These are phyloP conservation scores for Daldinia sp. DNA, from an alignment of 2,329 filamentous ascomycete species.

Conservation along the genomic window DNA sequence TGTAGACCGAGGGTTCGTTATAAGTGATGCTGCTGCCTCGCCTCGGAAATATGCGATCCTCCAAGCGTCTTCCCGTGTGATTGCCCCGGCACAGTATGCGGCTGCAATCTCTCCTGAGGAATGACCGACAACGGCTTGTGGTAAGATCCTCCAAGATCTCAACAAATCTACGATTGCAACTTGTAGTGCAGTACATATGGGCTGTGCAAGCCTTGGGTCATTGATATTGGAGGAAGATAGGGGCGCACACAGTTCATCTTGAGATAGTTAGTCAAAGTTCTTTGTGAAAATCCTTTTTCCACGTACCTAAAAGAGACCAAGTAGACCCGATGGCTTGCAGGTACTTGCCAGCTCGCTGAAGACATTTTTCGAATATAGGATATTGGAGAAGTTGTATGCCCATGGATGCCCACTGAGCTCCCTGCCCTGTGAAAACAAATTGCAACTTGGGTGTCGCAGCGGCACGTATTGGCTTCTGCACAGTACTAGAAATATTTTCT, in stretches of 20 bases:
- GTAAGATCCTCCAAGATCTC: not conserved
- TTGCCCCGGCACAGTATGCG: not conserved
- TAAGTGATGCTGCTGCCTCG: not conserved
- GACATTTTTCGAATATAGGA: constrained; percentile 27
- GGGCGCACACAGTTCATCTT: not conserved
- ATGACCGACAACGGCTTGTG: not conserved
- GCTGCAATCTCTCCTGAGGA: not conserved
- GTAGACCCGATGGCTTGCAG: not conserved
- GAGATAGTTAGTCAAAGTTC: constrained; percentile 1
- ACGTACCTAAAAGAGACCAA: not conserved
- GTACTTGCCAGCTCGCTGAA: constrained; percentile 11
- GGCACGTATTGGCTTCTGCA: not conserved
- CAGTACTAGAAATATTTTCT: not conserved
- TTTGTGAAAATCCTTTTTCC: not conserved
- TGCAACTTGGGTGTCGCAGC: not conserved
- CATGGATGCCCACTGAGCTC: constrained; percentile 42
- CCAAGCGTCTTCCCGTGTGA: not conserved
- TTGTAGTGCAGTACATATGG: constrained; percentile 47
- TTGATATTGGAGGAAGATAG: constrained; percentile 33
- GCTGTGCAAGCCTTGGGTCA: constrained; percentile 41
- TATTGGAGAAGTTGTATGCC: constrained; percentile 39
- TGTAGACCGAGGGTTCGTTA: not conserved
- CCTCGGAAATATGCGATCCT: not conserved
- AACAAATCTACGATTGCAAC: constrained; percentile 51
- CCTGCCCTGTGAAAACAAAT: constrained; percentile 50